A percentile compares a stretch with the other conserved stretches of the same genome.
These are phyloP conservation scores for Trypanosoma lewisi DNA, from an alignment of 208 protist species.

Conservation along the genomic window DNA sequence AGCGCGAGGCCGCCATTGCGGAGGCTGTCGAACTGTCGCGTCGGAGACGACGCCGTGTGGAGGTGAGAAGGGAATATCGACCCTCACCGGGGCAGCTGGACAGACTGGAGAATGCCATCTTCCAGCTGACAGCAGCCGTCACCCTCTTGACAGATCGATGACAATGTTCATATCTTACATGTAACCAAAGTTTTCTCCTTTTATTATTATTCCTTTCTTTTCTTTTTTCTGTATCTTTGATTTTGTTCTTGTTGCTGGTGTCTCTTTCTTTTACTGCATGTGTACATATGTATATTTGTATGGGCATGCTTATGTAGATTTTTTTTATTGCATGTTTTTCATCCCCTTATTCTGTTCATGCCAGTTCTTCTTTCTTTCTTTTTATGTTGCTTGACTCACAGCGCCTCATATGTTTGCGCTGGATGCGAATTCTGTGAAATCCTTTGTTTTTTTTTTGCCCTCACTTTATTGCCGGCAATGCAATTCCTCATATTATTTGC, in stretches of 20 bases:
- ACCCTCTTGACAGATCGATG: background rate
- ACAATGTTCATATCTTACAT: background rate
- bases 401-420: constrained; percentile 2
- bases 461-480: too few species aligned
- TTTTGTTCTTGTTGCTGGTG: background rate
- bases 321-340: background rate
- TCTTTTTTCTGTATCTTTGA: constrained; percentile 5
- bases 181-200: constrained; percentile 1
- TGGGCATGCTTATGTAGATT: too few species aligned
- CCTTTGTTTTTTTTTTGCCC: background rate
- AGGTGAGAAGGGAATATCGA: background rate
- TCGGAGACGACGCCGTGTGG: constrained; percentile 3
- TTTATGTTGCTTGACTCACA: background rate
- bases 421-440: background rate
- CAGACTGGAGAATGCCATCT: constrained; percentile 19
- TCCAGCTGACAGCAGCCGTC: constrained; percentile 15
- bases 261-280: background rate
- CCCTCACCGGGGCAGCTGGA: background rate
- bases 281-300: too few species aligned
- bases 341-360: background rate
- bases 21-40: constrained; percentile 24
- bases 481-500: background rate
- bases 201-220: constrained; percentile 11
- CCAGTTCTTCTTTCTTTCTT: background rate
- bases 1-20: constrained; percentile 21